A percentile compares a stretch with the other conserved stretches of the same genome.
phyloP scores from a whole-genome alignment of 2,329 filamentous ascomycete genomes.

The Xylaria digitata region DNA sequence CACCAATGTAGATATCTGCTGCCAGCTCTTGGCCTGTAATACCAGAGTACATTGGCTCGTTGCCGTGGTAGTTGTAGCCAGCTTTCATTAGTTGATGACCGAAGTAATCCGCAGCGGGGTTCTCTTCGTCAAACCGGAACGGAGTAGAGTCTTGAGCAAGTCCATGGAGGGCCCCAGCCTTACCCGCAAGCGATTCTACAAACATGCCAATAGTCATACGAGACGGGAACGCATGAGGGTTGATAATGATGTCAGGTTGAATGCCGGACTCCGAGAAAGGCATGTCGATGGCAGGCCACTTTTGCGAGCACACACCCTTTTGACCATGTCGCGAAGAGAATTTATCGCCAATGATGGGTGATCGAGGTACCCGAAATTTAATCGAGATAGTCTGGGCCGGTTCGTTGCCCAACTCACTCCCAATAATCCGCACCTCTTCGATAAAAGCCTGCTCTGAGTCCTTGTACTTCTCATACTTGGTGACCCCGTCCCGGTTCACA shows the following conservation, averaged over 20 bases:
- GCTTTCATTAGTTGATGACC: slow-evolving; percentile 95
- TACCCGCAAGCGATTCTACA: slow-evolving; percentile 94
- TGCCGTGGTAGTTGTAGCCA: slow-evolving; percentile 97
- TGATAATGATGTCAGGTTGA: slow-evolving; percentile 98
- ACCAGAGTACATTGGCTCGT: slow-evolving; percentile 98
- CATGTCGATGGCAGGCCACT: slow-evolving; percentile 94
- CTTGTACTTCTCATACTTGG: slow-evolving; percentile 94
- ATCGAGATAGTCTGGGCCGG: slow-evolving; percentile 89
- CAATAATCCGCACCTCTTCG: slow-evolving; percentile 92
- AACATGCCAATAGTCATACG: slow-evolving; percentile 99
- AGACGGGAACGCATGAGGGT: slow-evolving; percentile 98
- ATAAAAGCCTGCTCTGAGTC: slow-evolving; percentile 88
- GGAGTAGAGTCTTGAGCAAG: slow-evolving; percentile 96
- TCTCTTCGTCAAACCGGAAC: slow-evolving; percentile 92
- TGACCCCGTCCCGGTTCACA: slow-evolving; percentile 86
- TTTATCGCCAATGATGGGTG: slow-evolving; percentile 96
- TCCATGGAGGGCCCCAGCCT: slow-evolving; percentile 92
- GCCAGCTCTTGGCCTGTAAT: slow-evolving; percentile 94
- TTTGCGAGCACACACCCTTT: slow-evolving; percentile 96
- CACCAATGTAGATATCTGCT: slow-evolving; percentile 95
- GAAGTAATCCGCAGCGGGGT: slow-evolving; percentile 94
- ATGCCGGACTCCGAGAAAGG: slow-evolving; percentile 97
- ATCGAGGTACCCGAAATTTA: slow-evolving; percentile 90
- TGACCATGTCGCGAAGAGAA: slow-evolving; percentile 99
- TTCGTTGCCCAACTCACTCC: slow-evolving; percentile 83